Base-by-base conservation (phyloP, 805 yeast genomes). In the Cyberlindnera samutprakarnensis region DNA sequence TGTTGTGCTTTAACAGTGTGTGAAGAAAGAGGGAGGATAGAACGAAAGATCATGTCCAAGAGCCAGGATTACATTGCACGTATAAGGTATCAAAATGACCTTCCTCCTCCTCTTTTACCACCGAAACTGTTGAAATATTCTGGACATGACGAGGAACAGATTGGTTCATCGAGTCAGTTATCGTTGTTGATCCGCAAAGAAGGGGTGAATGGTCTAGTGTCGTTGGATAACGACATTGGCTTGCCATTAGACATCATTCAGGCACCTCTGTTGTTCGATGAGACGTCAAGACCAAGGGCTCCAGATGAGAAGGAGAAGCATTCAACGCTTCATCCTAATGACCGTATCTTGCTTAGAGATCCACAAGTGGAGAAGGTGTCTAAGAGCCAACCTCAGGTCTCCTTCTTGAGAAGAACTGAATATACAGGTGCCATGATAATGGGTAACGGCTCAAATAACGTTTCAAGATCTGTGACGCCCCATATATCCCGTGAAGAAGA, bases 381-480 rank as follows among this genome's bases (percentile, higher is more conserved):
- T 6, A 60, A 54, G 44, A 53, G 54, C 12, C 66, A 62, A 31
- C 61, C 67, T 14, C 62, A 62, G 27, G 68, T 83, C 11, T 70
- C 84, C n/a, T 88, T 90, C 59, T 68, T 90, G 53, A 78, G 96
- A 62, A 77, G 97, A 62, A 90, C 98, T 0, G 97, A 92, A 53
- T 90, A 90, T 54, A 81, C 86, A 22, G 47, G 43, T 2, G 39
- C 47, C 13, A 32, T 14, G 2, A 36, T 35, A 23, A 14, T 20
- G 17, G 14, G n/a, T 17, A 14, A 13, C 2, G 17, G 20, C 18
- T 30, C 32, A 4, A 15, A 18, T 4, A 41, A 25, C 18, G 35
- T 23, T 13, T 37, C 49, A 6, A 41, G 45, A 33, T 39, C 46
- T 10, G 32, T 31, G 5, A 41, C 44, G 2, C 40, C 47, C 14